phyloP scores from a whole-genome alignment of 768 basidiomycete genomes.

The Cyclocybe cylindracea region DNA sequence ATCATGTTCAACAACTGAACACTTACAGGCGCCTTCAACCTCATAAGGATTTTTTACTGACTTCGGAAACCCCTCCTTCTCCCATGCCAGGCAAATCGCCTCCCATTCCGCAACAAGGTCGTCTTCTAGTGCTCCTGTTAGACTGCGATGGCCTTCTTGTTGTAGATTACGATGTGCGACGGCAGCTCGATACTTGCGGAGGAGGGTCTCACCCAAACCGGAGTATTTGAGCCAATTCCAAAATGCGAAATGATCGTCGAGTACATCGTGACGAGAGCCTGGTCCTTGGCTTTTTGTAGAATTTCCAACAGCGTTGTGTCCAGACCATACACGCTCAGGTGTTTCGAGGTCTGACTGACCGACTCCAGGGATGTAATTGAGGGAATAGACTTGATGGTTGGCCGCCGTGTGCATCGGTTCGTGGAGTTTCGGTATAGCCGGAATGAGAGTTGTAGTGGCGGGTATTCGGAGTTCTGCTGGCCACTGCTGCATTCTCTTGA shows the following conservation, averaged over 20 bases:
- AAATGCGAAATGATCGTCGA: no score
- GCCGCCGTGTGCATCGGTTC: slow-evolving; percentile 19
- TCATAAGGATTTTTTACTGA: no score
- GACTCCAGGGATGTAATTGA: slow-evolving; percentile 21
- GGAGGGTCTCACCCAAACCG: slow-evolving; percentile 3
- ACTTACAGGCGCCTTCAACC: no score
- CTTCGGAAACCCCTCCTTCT: slow-evolving; percentile 2
- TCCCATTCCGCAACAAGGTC: background rate
- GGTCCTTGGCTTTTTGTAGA: slow-evolving; percentile 27
- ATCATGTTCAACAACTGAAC: no score
- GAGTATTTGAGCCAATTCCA: slow-evolving; percentile 24
- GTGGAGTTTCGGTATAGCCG: slow-evolving; percentile 32
- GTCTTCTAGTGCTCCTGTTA: background rate
- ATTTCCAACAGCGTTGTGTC: slow-evolving; percentile 9
- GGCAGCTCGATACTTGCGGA: background rate
- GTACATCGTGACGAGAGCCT: slow-evolving; percentile 21
- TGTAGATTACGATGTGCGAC: no score
- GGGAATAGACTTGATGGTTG: no score
- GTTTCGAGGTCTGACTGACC: slow-evolving; percentile 27
- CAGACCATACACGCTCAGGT: no score
- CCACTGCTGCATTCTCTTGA: slow-evolving; percentile 1
- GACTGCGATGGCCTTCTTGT: no score
- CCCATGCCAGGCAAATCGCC: slow-evolving; percentile 2
- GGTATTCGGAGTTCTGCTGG: background rate
- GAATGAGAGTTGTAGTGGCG: slow-evolving; percentile 3